Evolutionary conservation across 169 alveolate genomes (phyloP).

Genomic region (Babesia gibsoni): DNA sequence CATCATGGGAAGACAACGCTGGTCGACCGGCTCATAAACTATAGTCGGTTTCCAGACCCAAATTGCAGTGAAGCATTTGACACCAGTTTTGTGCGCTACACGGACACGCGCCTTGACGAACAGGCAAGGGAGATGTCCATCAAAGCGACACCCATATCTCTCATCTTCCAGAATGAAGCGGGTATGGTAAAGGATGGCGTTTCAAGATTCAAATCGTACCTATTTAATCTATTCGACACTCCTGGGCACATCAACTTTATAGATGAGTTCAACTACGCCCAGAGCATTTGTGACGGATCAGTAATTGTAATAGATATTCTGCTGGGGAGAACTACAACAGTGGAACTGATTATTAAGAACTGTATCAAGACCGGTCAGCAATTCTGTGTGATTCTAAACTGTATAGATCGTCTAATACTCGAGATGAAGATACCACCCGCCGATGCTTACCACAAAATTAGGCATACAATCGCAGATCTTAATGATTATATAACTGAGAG

Average conservation of each 20-base stretch:
- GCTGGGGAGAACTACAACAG: slow-evolving; percentile 93
- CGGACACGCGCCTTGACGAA: slow-evolving; percentile 97
- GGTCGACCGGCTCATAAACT: slow-evolving; percentile 92
- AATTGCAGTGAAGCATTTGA: slow-evolving; percentile 49
- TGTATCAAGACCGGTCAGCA: slow-evolving; percentile 76
- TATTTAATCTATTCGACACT: slow-evolving; percentile 91
- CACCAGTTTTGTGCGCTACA: slow-evolving; percentile 75
- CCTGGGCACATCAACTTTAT: slow-evolving; percentile 97
- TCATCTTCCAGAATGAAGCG: slow-evolving; percentile 82
- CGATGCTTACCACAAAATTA: slow-evolving; percentile 97
- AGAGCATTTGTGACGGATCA: slow-evolving; percentile 95
- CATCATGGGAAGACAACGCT: slow-evolving; percentile 98
- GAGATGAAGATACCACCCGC: slow-evolving; percentile 97
- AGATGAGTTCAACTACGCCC: slow-evolving; percentile 95
- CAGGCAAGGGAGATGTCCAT: slow-evolving; percentile 94
- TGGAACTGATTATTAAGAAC: slow-evolving; percentile 86
- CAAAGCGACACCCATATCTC: slow-evolving; percentile 95
- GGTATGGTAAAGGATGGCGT: slow-evolving; percentile 62
- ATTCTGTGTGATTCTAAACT: slow-evolving; percentile 86
- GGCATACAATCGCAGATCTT: slow-evolving; percentile 71
- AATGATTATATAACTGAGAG: slow-evolving; percentile 56
- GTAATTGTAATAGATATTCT: slow-evolving; percentile 93
- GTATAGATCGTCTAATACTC: slow-evolving; percentile 94
- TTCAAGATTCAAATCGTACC: slow-evolving; percentile 66
- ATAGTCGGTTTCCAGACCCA: slow-evolving; percentile 86